Evolutionary conservation across 2,329 filamentous ascomycete species (phyloP).

Genomic region (Acrocalymma vagum): DNA sequence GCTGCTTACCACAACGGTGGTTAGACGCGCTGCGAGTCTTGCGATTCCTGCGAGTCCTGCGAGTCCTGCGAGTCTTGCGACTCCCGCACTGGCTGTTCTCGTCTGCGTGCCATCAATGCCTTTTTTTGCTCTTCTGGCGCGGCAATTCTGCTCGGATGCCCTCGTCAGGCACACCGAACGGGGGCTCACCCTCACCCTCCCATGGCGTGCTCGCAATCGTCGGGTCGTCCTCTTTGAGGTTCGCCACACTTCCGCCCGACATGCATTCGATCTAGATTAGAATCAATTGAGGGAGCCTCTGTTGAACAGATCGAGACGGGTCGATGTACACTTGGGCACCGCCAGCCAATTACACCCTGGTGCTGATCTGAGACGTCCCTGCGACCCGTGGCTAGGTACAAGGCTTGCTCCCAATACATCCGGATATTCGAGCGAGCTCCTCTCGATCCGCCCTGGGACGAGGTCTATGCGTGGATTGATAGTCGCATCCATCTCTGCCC

Average conservation of each 20-base stretch:
- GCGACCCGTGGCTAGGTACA: conserved; percentile 45
- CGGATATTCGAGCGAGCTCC: conserved; percentile 43
- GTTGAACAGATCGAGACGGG: conserved; percentile 31
- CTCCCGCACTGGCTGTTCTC: conserved; percentile 28
- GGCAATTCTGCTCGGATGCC: conserved; percentile 24
- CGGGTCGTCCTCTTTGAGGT: conserved; percentile 19
- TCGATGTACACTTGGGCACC: conserved; percentile 39
- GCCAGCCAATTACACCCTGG: conserved; percentile 37
- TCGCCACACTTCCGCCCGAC: conserved; percentile 38
- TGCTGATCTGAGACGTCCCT: conserved; percentile 39
- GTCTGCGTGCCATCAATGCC: conserved; percentile 29
- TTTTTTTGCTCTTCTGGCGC: conserved; percentile 23
- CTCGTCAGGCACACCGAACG: conserved; percentile 12
- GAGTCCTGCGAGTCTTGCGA: no score
- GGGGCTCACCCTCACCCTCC: no score
- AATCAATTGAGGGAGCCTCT: conserved; percentile 33
- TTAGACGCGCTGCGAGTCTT: conserved; percentile 22
- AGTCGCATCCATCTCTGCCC: conserved; percentile 23
- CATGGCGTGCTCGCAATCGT: conserved; percentile 20
- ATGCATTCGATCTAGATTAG: conserved; percentile 39
- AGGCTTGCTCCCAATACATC: conserved; percentile 46
- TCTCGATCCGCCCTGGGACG: conserved; percentile 31
- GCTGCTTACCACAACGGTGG: conserved; percentile 27
- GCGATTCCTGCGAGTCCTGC: no score
- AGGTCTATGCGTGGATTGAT: conserved; percentile 39